phyloP scores from a whole-genome alignment of 225 moss, liverwort and hornwort genomes.

The Neckera pumila region DNA sequence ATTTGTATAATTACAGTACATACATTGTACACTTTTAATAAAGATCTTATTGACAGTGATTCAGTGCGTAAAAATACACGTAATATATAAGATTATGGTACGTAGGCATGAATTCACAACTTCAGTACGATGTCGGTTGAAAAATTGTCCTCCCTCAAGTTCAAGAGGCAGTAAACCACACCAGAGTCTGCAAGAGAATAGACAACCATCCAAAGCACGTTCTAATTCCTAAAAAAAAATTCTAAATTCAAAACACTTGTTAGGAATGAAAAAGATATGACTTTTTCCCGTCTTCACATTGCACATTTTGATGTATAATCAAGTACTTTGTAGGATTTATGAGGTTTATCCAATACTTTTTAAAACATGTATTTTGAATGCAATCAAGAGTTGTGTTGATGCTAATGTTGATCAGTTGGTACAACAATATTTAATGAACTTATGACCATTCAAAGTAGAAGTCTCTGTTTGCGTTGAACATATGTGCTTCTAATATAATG shows the following conservation, averaged over 20 bases:
- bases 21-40: no score
- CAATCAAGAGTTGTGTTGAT: background rate
- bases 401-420: background rate
- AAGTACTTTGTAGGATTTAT: background rate
- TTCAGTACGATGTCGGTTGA: no score
- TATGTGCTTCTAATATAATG: no score
- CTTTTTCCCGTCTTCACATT: background rate
- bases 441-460: background rate
- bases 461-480: fast-evolving
- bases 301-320: background rate
- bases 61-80: no score
- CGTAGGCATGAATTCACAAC: no score
- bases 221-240: fast-evolving
- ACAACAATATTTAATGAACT: background rate
- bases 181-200: background rate
- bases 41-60: no score
- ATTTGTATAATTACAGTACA: no score
- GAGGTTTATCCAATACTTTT: background rate
- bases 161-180: fast-evolving
- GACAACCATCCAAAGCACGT: background rate
- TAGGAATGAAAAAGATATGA: background rate
- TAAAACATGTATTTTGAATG: background rate
- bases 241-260: fast-evolving
- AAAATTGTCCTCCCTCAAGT: no score
- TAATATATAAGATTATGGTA: no score